phyloP scores from a whole-genome alignment of 1,284 basidiomycete species.

The Cerrena zonata region DNA sequence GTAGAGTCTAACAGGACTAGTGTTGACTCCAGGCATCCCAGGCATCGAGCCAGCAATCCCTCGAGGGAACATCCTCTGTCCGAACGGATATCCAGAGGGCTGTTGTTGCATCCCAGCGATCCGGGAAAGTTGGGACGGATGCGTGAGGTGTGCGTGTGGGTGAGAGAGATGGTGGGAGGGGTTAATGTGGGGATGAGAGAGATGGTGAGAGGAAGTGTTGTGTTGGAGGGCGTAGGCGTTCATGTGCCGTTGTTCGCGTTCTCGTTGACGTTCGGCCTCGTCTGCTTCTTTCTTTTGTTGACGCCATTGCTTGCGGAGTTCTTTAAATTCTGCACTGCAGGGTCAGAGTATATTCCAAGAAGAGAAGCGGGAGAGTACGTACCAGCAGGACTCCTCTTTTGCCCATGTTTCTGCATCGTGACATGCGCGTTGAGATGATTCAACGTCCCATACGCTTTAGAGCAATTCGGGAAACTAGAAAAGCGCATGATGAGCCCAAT shows the following conservation, averaged over 20 bases:
- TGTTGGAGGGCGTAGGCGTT: background rate
- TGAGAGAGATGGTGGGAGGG: background rate
- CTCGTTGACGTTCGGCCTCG: constrained; percentile 24
- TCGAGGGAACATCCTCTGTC: background rate
- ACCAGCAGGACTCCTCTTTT: constrained; percentile 80
- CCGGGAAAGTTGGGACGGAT: background rate
- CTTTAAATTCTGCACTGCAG: constrained; percentile 80
- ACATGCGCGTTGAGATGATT: constrained; percentile 92
- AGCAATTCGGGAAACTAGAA: constrained; percentile 67
- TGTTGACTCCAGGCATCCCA: background rate
- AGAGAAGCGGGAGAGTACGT: constrained; percentile 23
- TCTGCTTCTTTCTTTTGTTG: constrained; percentile 79
- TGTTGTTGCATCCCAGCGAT: background rate
- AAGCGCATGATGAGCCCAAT: background rate
- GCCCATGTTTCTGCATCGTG: constrained; percentile 86
- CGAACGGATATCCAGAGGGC: too few species aligned
- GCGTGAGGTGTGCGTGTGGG: background rate
- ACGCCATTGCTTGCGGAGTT: constrained; percentile 91
- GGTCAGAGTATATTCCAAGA: background rate
- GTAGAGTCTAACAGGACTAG: background rate
- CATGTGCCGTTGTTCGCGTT: constrained; percentile 16
- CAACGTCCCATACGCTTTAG: constrained; percentile 81
- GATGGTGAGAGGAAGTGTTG: constrained; percentile 1
- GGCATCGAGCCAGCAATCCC: too few species aligned
- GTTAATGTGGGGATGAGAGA: background rate